Conservation (phyloP, 495 filamentous ascomycete genomes). For the Tuber umbilicatum region DNA sequence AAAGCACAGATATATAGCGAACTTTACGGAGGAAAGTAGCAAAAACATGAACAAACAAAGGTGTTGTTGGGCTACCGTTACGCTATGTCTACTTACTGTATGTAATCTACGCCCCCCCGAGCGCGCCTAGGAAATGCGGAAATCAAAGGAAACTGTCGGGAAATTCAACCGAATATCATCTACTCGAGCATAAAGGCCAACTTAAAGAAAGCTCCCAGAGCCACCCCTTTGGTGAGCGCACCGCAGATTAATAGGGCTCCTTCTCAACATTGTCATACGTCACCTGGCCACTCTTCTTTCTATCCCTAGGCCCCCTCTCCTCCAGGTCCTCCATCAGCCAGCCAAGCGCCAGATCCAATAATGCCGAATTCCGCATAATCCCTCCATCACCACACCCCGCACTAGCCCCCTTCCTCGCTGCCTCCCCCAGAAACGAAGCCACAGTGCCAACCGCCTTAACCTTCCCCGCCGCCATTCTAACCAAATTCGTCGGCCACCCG, state of each 20-base stretch:
- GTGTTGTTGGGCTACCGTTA: neutral
- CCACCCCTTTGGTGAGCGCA: neutral
- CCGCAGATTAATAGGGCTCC: conserved; percentile 17
- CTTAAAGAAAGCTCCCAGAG: neutral
- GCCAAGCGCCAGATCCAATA: conserved; percentile 64
- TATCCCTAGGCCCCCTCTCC: conserved; percentile 64
- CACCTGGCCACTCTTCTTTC: conserved; percentile 28
- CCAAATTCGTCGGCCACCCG: conserved; percentile 88
- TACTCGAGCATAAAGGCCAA: neutral
- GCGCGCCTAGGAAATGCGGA: neutral
- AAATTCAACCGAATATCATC: neutral
- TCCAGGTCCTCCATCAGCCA: conserved; percentile 82
- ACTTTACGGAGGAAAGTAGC: neutral
- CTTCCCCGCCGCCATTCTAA: conserved; percentile 82
- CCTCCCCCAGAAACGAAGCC: conserved; percentile 80
- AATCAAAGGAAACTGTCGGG: neutral
- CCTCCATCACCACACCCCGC: conserved; percentile 35
- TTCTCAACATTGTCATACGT: conserved; percentile 23
- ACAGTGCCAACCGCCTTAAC: conserved; percentile 78
- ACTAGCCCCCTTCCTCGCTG: conserved; percentile 46
- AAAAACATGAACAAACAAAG: conserved; percentile 3
- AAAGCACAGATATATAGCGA: neutral
- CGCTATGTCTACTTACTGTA: neutral
- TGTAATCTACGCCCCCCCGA: neutral
- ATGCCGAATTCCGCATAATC: conserved; percentile 27